Conservation (phyloP, 208 protist species). For the Trypanosoma theileri region DNA sequence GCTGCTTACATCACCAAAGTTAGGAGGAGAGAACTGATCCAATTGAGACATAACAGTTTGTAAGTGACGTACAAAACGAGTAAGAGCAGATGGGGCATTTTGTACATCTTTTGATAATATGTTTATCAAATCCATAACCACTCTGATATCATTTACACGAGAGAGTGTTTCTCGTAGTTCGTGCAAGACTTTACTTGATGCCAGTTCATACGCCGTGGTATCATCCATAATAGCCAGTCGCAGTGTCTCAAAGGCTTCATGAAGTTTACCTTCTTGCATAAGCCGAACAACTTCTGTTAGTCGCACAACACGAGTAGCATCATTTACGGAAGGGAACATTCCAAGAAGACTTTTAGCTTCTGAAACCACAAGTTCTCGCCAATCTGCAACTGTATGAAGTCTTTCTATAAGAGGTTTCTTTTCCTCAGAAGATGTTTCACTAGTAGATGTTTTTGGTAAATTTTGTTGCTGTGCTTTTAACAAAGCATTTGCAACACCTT, state of each 20-base stretch:
- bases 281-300: conserved; percentile 42
- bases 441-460: background rate
- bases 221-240: conserved; percentile 42
- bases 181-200: conserved; percentile 52
- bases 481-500: conserved; percentile 73
- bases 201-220: conserved; percentile 68
- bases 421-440: background rate
- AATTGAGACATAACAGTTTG: conserved; percentile 38
- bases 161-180: conserved; percentile 28
- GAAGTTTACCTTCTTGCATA: conserved; percentile 43
- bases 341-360: conserved; percentile 42
- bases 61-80: conserved; percentile 37
- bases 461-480: conserved; percentile 36
- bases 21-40: conserved; percentile 34
- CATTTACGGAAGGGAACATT: conserved; percentile 36
- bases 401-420: conserved; percentile 14
- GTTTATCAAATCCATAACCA: conserved; percentile 31
- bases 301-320: conserved; percentile 35
- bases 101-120: conserved; percentile 21
- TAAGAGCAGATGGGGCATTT: conserved; percentile 18
- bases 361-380: conserved; percentile 42
- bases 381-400: conserved; percentile 33
- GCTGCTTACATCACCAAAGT: conserved; percentile 30
- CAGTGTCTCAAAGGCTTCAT: conserved; percentile 40
- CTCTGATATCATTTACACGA: conserved; percentile 30